Conservation (phyloP, 2,329 filamentous ascomycete species). For the Neopestalotiopsis clavispora region DNA sequence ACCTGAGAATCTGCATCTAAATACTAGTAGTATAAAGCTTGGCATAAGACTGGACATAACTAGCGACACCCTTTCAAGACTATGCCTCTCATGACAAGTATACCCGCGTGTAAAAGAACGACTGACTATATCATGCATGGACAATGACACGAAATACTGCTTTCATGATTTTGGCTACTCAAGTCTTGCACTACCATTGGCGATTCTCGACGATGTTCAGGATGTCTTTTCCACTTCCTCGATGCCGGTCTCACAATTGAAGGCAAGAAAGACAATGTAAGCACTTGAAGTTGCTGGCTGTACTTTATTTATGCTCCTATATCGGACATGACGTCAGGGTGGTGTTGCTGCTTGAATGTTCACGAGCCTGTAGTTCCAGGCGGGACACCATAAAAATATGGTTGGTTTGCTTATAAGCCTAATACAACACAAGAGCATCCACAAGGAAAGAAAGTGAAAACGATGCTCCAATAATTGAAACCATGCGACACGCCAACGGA, state of each 20-base stretch:
- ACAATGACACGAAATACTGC: neutral
- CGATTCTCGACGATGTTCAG: neutral
- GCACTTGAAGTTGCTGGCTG: neutral
- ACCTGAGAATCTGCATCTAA: too few relatives aligned
- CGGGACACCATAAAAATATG: neutral
- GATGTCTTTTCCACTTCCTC: neutral
- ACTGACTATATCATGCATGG: conserved; percentile 1
- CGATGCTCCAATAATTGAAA: neutral
- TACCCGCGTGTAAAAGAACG: neutral
- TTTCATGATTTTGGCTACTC: neutral
- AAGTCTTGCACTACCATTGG: neutral
- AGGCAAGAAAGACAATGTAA: neutral
- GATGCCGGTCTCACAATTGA: neutral
- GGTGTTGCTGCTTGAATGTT: neutral
- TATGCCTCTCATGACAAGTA: neutral
- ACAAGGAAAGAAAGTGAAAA: neutral
- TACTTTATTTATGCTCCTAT: conserved; percentile 2
- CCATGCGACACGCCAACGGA: neutral
- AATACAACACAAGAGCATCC: neutral
- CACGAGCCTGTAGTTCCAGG: neutral
- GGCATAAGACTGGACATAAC: too few relatives aligned
- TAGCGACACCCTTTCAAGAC: too few relatives aligned
- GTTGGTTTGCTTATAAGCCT: neutral
- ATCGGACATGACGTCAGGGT: conserved; percentile 15
- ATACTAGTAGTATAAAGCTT: too few relatives aligned